Percentiles rank a stretch among this genome's conserved stretches.
Evolutionary conservation across 495 filamentous ascomycete species (phyloP).

Genomic region (Aspergillus campestris): DNA sequence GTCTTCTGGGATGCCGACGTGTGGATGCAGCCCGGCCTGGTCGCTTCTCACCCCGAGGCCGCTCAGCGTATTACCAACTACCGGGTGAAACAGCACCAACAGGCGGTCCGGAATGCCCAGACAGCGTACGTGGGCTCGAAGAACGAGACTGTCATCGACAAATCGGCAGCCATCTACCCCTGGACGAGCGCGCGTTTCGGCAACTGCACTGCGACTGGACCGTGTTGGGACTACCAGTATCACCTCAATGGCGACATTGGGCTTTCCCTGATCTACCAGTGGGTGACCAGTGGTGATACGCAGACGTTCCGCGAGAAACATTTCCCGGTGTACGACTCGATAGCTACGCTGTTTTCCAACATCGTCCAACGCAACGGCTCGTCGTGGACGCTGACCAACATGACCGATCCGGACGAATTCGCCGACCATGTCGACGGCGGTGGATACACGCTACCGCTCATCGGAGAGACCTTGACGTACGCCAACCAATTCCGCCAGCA

Average conservation of each 20-base stretch:
- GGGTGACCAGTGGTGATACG: conserved; percentile 51
- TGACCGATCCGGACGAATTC: conserved; percentile 75
- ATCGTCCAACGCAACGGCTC: conserved; percentile 47
- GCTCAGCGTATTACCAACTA: conserved; percentile 52
- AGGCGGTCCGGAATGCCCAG: conserved; percentile 45
- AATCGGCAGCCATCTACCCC: conserved; percentile 48
- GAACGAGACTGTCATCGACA: conserved; percentile 44
- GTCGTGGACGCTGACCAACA: conserved; percentile 49
- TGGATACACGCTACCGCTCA: conserved; percentile 64
- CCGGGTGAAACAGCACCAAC: conserved; percentile 41
- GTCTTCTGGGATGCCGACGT: conserved; percentile 61
- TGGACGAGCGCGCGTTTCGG: conserved; percentile 59
- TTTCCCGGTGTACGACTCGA: conserved; percentile 52
- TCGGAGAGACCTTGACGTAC: conserved; percentile 46
- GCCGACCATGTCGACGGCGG: conserved; percentile 64
- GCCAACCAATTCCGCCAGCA: conserved; percentile 50
- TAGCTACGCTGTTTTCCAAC: conserved; percentile 49
- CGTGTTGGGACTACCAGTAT: conserved; percentile 54
- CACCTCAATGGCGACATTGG: conserved; percentile 70
- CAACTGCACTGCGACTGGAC: conserved; percentile 57
- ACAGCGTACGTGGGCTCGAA: conserved; percentile 38
- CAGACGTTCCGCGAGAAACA: conserved; percentile 41
- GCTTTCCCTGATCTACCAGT: conserved; percentile 51
- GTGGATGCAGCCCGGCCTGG: conserved; percentile 61
- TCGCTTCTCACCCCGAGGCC: conserved; percentile 47